Conservation (phyloP, 495 filamentous ascomycete genomes). For the Xylaria scruposa region DNA sequence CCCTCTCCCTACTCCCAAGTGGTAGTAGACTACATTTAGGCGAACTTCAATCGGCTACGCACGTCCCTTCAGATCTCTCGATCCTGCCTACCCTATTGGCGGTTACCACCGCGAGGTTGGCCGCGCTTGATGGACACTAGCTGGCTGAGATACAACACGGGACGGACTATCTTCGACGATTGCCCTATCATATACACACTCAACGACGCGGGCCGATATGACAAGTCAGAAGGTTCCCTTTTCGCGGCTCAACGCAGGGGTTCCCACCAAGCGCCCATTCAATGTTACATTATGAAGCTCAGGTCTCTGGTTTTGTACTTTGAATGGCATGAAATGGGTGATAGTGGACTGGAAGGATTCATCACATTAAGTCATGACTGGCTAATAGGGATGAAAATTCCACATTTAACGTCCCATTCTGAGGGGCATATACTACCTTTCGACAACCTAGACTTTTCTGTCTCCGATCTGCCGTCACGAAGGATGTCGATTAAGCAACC, state of each 20-base stretch:
- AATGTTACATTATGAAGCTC: conserved; percentile 15
- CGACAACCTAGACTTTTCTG: background rate
- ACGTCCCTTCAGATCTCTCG: conserved; percentile 6
- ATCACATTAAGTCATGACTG: background rate
- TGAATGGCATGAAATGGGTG: background rate
- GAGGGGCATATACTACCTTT: background rate
- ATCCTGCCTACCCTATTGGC: background rate
- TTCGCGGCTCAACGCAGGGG: conserved; percentile 23
- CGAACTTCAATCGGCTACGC: conserved; percentile 8
- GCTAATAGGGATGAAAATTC: background rate
- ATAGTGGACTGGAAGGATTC: conserved; percentile 10
- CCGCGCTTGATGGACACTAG: background rate
- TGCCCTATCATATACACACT: background rate
- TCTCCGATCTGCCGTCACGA: background rate
- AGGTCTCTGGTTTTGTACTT: background rate
- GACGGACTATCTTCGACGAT: background rate
- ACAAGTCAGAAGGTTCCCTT: background rate
- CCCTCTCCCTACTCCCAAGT: background rate
- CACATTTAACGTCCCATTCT: conserved; percentile 2
- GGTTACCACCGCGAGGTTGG: background rate
- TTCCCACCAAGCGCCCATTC: conserved; percentile 24
- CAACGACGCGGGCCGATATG: background rate
- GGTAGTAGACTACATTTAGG: conserved; percentile 6
- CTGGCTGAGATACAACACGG: background rate
- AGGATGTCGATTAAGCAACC: background rate